phyloP scores from a whole-genome alignment of 495 filamentous ascomycete genomes.

The Pseudevernia furfuracea region DNA sequence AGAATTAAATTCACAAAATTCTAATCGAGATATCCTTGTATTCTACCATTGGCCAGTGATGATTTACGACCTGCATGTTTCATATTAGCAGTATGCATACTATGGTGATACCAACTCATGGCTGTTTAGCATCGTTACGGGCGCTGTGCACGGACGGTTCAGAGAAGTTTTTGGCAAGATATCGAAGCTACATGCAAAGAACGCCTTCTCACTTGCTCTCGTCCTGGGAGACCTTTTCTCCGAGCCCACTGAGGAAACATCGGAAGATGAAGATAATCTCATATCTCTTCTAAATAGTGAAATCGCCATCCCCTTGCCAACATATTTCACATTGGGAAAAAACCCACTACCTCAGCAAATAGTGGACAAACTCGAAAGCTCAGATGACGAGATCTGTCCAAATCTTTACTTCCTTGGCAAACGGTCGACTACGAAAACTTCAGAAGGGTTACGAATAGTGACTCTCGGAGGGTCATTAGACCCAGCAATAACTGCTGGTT shows the following conservation, averaged over 20 bases:
- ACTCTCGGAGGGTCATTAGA: constrained; percentile 66
- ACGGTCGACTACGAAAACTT: constrained; percentile 75
- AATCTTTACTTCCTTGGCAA: constrained; percentile 87
- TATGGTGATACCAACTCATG: background rate
- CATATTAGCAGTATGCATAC: background rate
- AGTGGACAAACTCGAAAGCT: constrained; percentile 60
- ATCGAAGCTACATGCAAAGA: constrained; percentile 69
- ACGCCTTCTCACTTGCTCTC: constrained; percentile 76
- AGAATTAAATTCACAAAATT: background rate
- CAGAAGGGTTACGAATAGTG: constrained; percentile 79
- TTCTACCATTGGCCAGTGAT: background rate
- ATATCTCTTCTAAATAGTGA: constrained; percentile 58
- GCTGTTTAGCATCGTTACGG: constrained; percentile 62
- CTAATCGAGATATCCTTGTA: background rate
- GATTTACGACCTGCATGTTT: background rate
- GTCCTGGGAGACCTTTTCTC: constrained; percentile 75
- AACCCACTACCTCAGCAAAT: constrained; percentile 58
- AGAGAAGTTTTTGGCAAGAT: constrained; percentile 68
- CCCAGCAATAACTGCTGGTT: constrained; percentile 40
- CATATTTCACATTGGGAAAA: constrained; percentile 77
- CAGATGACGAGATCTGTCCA: constrained; percentile 71
- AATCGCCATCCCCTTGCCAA: constrained; percentile 66
- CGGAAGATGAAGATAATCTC: constrained; percentile 51
- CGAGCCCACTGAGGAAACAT: constrained; percentile 30
- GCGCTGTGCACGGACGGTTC: constrained; percentile 69